phyloP scores from a whole-genome alignment of 2,329 filamentous ascomycete species.

The Arachnomyces sp. region DNA sequence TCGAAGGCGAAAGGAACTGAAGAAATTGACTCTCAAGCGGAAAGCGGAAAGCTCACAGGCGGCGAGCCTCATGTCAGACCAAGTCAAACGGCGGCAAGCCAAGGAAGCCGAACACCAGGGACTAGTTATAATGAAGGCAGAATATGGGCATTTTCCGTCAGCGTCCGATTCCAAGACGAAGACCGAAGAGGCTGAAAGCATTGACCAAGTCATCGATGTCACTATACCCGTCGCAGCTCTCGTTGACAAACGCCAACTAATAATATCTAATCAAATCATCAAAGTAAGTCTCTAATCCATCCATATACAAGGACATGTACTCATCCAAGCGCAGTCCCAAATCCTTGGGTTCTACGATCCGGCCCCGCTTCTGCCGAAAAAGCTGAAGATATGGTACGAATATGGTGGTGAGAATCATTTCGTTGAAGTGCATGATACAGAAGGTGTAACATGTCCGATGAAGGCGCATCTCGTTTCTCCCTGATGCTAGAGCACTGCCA shows the following conservation, averaged over 20 bases:
- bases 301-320: conserved; percentile 4
- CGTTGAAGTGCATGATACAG: conserved; percentile 29
- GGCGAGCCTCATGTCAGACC: conserved; percentile 33
- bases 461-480: conserved; percentile 26
- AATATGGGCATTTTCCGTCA: conserved; percentile 32
- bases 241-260: conserved; percentile 35
- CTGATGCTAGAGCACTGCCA: neutral
- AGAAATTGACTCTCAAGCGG: conserved; percentile 27
- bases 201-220: conserved; percentile 25
- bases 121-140: conserved; percentile 32
- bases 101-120: conserved; percentile 28
- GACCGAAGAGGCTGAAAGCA: conserved; percentile 11
- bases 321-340: conserved; percentile 28
- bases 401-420: conserved; percentile 33
- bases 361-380: conserved; percentile 34
- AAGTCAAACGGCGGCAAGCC: conserved; percentile 31
- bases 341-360: conserved; percentile 39
- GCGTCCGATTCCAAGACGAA: conserved; percentile 14
- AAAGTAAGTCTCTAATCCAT: conserved; percentile 23
- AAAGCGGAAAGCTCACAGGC: conserved; percentile 32
- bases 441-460: conserved; percentile 33
- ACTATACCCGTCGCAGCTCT: conserved; percentile 39
- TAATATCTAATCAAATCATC: conserved; percentile 26
- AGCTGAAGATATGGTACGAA: conserved; percentile 34
- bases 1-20: conserved; percentile 30